These are phyloP conservation scores for Scutellaria barbata DNA, from an alignment of 257 asterid species.

Conservation along the genomic window DNA sequence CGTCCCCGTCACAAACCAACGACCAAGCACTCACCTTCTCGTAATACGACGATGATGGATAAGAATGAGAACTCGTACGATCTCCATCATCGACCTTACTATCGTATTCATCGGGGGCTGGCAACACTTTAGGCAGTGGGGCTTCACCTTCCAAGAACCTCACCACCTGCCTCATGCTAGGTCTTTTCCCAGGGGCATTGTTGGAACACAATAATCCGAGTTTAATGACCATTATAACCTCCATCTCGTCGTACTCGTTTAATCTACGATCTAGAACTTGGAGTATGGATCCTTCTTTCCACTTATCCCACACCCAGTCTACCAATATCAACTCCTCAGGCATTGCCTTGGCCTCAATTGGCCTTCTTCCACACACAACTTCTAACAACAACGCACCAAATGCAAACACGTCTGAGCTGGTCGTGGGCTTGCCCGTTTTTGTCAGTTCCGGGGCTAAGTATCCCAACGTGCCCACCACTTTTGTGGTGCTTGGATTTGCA, in stretches of 20 bases:
- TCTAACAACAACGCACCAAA: conserved; percentile 77
- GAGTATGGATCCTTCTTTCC: conserved; percentile 54
- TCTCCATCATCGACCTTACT: conserved; percentile 29
- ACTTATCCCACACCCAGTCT: conserved; percentile 85
- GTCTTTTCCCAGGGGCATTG: conserved; percentile 54
- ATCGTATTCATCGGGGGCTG: conserved; percentile 42
- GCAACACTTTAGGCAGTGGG: conserved; percentile 45
- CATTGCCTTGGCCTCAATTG: conserved; percentile 66
- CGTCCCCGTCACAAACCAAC: conserved; percentile 40
- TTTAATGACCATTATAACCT: conserved; percentile 59
- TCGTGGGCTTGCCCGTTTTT: conserved; percentile 68
- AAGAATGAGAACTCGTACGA: conserved; percentile 39
- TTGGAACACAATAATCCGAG: conserved; percentile 77
- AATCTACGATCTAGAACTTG: conserved; percentile 63
- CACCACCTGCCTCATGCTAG: conserved; percentile 62
- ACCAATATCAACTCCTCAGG: conserved; percentile 71
- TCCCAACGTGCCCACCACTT: conserved; percentile 77
- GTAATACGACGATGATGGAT: conserved; percentile 51
- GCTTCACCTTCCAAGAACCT: conserved; percentile 66
- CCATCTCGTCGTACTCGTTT: conserved; percentile 47
- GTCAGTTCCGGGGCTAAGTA: conserved; percentile 82
- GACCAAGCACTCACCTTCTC: conserved; percentile 55
- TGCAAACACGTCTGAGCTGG: conserved; percentile 71
- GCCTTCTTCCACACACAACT: conserved; percentile 78
- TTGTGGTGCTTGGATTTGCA: conserved; percentile 60